These are phyloP conservation scores for Handroanthus guayacan DNA, from an alignment of 257 asterid genomes.

Conservation along the genomic window DNA sequence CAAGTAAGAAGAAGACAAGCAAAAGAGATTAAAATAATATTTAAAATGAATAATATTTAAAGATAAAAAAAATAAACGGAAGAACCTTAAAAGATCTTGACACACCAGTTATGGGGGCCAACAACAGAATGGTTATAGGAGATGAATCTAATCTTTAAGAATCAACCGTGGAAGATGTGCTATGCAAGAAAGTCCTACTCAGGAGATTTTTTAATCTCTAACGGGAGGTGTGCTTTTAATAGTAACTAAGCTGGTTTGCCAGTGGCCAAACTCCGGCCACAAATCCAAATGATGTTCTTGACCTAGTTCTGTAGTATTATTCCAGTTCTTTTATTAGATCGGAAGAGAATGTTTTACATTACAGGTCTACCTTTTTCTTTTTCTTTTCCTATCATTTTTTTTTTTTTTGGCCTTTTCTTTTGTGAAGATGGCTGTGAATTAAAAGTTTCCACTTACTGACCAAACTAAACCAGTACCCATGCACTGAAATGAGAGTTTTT, in stretches of 20 bases:
- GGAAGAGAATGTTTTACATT: background rate
- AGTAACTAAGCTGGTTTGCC: too few relatives aligned
- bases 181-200: background rate
- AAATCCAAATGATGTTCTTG: too few relatives aligned
- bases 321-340: too few relatives aligned
- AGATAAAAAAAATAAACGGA: background rate
- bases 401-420: background rate
- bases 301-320: too few relatives aligned
- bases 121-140: background rate
- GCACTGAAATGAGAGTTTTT: background rate
- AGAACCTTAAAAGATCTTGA: background rate
- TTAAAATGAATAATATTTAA: too few relatives aligned
- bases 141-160: background rate
- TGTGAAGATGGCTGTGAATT: background rate
- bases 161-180: background rate
- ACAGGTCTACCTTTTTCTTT: background rate
- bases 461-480: background rate
- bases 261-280: too few relatives aligned
- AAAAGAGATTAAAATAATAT: background rate
- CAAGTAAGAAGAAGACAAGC: background rate
- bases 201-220: too few relatives aligned
- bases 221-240: too few relatives aligned
- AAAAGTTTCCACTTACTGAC: slow-evolving; percentile 4
- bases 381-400: too few relatives aligned
- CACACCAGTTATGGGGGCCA: background rate